Base-by-base conservation (phyloP, 495 filamentous ascomycete genomes). In the Aspergillus taichungensis region DNA sequence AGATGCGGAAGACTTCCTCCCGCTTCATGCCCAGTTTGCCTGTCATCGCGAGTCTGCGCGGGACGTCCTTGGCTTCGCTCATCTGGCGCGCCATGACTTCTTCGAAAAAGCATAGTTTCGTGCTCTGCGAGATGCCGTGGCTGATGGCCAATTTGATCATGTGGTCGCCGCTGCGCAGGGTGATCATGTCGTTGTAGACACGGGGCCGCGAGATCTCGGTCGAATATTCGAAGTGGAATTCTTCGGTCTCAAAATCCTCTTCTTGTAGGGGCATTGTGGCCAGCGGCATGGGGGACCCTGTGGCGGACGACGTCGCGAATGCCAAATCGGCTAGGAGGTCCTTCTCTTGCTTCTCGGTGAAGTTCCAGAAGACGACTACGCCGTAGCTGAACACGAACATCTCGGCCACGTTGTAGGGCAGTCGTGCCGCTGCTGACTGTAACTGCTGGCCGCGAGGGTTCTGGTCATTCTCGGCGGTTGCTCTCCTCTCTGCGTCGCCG, bases 151-250 rank as follows among this genome's bases (percentile, higher is more conserved):
- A 74, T 65, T 96, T 96, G 58, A 97, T 92, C 92, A 97, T 97
- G 70, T 97, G 94, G 67, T 99, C 92, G 11, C 88, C 86, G 35
- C 84, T 88, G 29, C 89, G 76, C 9, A 99, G 71, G 0, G 92
- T 99, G 60, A 99, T 97, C 94, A 99, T 97, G 60, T 99, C 92
- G 61, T 99, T 95, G 66, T 88, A 99, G 45, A 99, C 84, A 45
- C 92, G 75, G 6, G 92, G 94, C 18, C 88, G 77, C 34, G 87
- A 81, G 24, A 90, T 87, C 40, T 85, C 75, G 1, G 80, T 77
- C 47, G 84, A 90, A 64, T 99, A 99, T 58, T 97, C 89, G 64
- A 99, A 96, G 64, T 99, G 94, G 60, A 99, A 95, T 56, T 97
- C 91, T 56, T 99, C 92, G 3, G 87, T 97, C 68, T 99, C 92